Base-by-base conservation (phyloP, 805 yeast genomes). In the Cephaloascus albidus region DNA sequence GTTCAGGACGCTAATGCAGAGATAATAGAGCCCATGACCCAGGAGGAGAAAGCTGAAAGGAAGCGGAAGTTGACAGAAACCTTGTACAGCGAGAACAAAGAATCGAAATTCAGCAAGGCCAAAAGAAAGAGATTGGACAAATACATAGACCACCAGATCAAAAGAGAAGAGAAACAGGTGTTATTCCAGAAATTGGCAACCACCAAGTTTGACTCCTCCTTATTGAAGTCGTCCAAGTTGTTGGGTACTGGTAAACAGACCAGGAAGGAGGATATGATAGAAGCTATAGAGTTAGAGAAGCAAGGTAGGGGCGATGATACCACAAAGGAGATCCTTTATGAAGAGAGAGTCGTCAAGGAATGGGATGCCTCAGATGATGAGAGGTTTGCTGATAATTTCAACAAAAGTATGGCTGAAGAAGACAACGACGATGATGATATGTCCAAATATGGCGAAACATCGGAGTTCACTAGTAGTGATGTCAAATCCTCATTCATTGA, bases 71-170 rank as follows among this genome's bases (percentile, higher is more conserved):
- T 89, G 36, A 76, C 67, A 40, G 72, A 79, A 43, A 71, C 76
- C 20, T 58, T 78, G 5, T 65, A 83, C 40, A 58, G 69, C 20
- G 81, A 85, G 35, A 71, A 70, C 40, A 65, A 73, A 40, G 90
- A 85, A 43, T 53, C 79, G 12, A 87, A 87, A 52, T 58, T 85
- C 30, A 78, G 89, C 1, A 65, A 77, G 37, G 72, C 81, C 37
- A 83, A 90, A 65, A 74, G 70, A 68, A 74, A 84, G 63, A 64
- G 97, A 42, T 62, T 90, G 35, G 97, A 90, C 45, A 90, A 90
- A 58, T 90, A 87, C 58, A 87, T 90, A 31, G 95, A 88, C 42
- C 95, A 85, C 60, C 96, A 88, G 55, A 54, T 88, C 49, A 83
- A 82, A 51, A 68, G 94, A 53, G 95, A 90, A 56, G 97, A 90